A percentile compares a stretch with the other conserved stretches of the same genome.
These are phyloP conservation scores for Solanum tarapatanum DNA, from an alignment of 257 asterid species.

Conservation along the genomic window DNA sequence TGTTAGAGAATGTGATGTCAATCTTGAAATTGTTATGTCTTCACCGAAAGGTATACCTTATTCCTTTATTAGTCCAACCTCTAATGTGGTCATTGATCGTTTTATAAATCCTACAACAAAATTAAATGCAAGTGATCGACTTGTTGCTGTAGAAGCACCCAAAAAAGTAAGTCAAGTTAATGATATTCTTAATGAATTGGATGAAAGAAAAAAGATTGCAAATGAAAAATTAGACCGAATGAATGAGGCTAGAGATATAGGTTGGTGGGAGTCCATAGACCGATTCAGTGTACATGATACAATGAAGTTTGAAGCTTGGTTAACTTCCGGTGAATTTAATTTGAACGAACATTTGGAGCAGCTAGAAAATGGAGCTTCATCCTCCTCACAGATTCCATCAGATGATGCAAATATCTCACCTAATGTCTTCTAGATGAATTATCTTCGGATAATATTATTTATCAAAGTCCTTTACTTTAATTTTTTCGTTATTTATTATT, in stretches of 20 bases:
- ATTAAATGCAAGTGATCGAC: too few species aligned
- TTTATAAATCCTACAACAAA: background rate
- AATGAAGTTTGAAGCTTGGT: background rate
- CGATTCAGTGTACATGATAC: background rate
- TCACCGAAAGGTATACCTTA: slow-evolving; percentile 29
- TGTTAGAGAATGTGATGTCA: too few species aligned
- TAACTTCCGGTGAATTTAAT: background rate
- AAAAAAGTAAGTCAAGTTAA: background rate
- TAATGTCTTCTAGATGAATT: background rate
- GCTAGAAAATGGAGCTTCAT: background rate
- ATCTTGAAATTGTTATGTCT: slow-evolving; percentile 12
- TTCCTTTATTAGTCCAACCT: slow-evolving; percentile 26
- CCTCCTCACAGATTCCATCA: background rate
- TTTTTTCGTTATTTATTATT: too few species aligned
- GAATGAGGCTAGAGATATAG: background rate
- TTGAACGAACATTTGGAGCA: background rate
- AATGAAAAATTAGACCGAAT: background rate
- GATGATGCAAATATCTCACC: background rate
- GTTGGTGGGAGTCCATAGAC: background rate
- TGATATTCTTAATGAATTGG: background rate
- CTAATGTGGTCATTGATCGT: background rate
- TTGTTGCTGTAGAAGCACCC: background rate
- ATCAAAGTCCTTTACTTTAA: background rate
- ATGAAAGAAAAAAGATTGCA: background rate
- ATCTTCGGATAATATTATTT: background rate